Evolutionary conservation across 1,139 yeast species (phyloP).

Genomic region (Yamadazyma dushanensis): DNA sequence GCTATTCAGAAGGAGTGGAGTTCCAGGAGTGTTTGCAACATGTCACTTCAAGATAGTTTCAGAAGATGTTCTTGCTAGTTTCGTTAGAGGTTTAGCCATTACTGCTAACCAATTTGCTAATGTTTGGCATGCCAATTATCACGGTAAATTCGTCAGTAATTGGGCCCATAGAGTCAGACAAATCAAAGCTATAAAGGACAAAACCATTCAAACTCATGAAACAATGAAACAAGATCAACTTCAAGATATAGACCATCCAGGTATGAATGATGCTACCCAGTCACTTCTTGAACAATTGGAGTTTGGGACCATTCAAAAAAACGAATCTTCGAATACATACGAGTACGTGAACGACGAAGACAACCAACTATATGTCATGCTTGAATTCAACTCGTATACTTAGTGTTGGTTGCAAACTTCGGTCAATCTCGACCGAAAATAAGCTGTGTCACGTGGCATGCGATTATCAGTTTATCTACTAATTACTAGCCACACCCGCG

Average conservation of each 20-base stretch:
- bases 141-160: conserved; percentile 52
- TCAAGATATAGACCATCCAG: conserved; percentile 12
- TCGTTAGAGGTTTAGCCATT: conserved; percentile 66
- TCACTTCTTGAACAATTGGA: conserved; percentile 32
- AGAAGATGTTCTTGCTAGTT: conserved; percentile 56
- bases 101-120: conserved; percentile 73
- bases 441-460: no score
- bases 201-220: conserved; percentile 34
- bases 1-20: conserved; percentile 62
- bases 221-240: conserved; percentile 20
- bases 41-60: conserved; percentile 72
- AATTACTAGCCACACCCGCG: no score
- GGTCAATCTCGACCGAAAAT: no score
- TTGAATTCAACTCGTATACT: conserved; percentile 49
- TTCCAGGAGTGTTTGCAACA: conserved; percentile 76
- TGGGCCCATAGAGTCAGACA: conserved; percentile 72
- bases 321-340: conserved; percentile 11
- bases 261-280: conserved; percentile 24
- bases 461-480: no score
- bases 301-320: conserved; percentile 14
- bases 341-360: conserved; percentile 15
- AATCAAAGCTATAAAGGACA: conserved; percentile 47
- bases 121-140: conserved; percentile 58
- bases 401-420: conserved; percentile 11
- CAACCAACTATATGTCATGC: conserved; percentile 30